A percentile compares a stretch with the other conserved stretches of the same genome.
Conservation (phyloP, 148 eudicot genomes). For the Rhododendron molle region DNA sequence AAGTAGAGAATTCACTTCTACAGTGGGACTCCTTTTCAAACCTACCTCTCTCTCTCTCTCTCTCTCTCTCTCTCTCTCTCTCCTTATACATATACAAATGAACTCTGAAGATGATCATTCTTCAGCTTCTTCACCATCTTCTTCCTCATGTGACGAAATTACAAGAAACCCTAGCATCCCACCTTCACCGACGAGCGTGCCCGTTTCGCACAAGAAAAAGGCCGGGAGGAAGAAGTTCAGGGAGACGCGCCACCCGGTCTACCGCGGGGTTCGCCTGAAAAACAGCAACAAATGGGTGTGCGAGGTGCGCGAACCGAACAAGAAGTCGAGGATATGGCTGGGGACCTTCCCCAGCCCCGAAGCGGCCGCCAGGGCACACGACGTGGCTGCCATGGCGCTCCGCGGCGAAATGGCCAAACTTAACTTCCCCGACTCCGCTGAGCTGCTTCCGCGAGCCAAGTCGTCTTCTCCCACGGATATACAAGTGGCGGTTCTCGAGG, state of each 20-base stretch:
- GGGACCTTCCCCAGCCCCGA: constrained; percentile 57
- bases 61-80: background rate
- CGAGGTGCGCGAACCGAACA: constrained; percentile 56
- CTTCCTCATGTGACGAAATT: background rate
- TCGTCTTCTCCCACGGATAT: constrained; percentile 47
- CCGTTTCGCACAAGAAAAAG: constrained; percentile 20
- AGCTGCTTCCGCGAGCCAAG: constrained; percentile 34
- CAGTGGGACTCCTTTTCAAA: background rate
- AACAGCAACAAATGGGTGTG: constrained; percentile 62
- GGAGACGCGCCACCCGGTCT: constrained; percentile 59
- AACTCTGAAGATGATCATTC: background rate
- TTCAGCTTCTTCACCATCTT: background rate
- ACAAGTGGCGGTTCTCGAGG: constrained; percentile 44
- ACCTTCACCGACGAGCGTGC: background rate
- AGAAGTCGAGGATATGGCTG: constrained; percentile 57
- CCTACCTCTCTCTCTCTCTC: background rate
- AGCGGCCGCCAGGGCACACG: constrained; percentile 66
- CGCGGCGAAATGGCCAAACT: constrained; percentile 37
- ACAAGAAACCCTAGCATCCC: background rate
- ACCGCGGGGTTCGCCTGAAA: constrained; percentile 45
- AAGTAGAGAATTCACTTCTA: background rate
- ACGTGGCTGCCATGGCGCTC: constrained; percentile 55
- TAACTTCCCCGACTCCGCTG: constrained; percentile 46
- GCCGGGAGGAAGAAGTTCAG: constrained; percentile 45
- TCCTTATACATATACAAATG: background rate